A percentile compares a stretch with the other conserved stretches of the same genome.
Evolutionary conservation across 495 filamentous ascomycete genomes (phyloP).

Genomic region (Physcia stellaris): DNA sequence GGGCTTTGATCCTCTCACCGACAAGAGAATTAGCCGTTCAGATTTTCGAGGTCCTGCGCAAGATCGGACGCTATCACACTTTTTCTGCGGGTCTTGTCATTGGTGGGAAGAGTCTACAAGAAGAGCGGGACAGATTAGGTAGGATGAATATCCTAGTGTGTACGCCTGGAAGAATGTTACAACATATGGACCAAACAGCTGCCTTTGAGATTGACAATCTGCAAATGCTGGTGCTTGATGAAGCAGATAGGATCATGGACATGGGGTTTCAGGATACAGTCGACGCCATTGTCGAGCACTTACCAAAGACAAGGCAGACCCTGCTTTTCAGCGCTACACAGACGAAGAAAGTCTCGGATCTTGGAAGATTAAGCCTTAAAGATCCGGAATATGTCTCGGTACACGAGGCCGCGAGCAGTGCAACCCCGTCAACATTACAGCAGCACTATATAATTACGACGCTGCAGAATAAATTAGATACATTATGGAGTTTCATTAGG

Average conservation of each 20-base stretch:
- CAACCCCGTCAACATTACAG: conserved; percentile 72
- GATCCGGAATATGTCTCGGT: conserved; percentile 93
- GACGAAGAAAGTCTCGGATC: conserved; percentile 82
- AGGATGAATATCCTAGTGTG: conserved; percentile 98
- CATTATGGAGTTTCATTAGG: conserved; percentile 81
- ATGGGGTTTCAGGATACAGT: conserved; percentile 91
- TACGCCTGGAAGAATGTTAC: conserved; percentile 86
- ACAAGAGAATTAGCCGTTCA: conserved; percentile 93
- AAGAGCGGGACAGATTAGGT: conserved; percentile 74
- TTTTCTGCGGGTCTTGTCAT: conserved; percentile 93
- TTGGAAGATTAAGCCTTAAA: conserved; percentile 73
- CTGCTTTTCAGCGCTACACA: conserved; percentile 94
- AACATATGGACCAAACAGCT: conserved; percentile 91
- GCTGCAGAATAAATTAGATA: conserved; percentile 76
- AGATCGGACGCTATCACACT: conserved; percentile 75
- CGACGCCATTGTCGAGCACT: conserved; percentile 86
- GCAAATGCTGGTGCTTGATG: conserved; percentile 87
- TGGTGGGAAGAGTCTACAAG: conserved; percentile 80
- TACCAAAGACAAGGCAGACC: conserved; percentile 79
- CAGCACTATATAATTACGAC: conserved; percentile 85
- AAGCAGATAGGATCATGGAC: conserved; percentile 93
- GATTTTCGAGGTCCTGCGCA: conserved; percentile 90
- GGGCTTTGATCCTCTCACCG: conserved; percentile 84
- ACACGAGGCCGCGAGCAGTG: conserved; percentile 66
- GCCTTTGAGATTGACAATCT: conserved; percentile 80